Evolutionary conservation across 1,284 basidiomycete genomes (phyloP).

Genomic region (Ceratobasidium sp.): DNA sequence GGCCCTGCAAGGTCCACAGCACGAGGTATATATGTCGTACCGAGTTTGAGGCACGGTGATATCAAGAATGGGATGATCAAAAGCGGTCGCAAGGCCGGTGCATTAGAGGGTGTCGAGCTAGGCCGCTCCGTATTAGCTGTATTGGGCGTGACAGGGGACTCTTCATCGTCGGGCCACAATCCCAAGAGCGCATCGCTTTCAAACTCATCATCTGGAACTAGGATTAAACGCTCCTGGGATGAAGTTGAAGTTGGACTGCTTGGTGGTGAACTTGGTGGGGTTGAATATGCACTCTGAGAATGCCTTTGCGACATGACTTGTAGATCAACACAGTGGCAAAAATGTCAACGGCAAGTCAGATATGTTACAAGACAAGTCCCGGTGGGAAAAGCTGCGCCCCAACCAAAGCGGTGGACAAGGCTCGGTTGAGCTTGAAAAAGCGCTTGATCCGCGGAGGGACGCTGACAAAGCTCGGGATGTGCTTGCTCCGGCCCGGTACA

Average conservation of each 20-base stretch:
- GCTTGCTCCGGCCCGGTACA: no score
- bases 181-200: slow-evolving; percentile 30
- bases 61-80: slow-evolving; percentile 20
- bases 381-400: slow-evolving; percentile 35
- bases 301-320: neutral
- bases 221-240: slow-evolving; percentile 31
- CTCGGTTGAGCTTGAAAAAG: slow-evolving; percentile 27
- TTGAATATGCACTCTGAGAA: neutral
- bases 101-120: slow-evolving; percentile 8
- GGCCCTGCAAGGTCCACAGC: slow-evolving; percentile 32
- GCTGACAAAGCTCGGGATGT: neutral
- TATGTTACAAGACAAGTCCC: neutral
- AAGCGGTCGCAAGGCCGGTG: slow-evolving; percentile 21
- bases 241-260: slow-evolving; percentile 32
- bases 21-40: slow-evolving; percentile 36
- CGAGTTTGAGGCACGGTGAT: slow-evolving; percentile 26
- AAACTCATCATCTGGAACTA: slow-evolving; percentile 34
- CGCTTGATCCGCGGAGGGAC: slow-evolving; percentile 27
- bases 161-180: slow-evolving; percentile 33
- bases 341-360: neutral
- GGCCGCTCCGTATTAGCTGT: slow-evolving; percentile 6
- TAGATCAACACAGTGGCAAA: no score
- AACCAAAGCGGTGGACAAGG: slow-evolving; percentile 7
- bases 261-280: slow-evolving; percentile 19
- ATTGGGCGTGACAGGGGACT: neutral